These are phyloP conservation scores for Escovopsis weberi DNA, from an alignment of 2,329 filamentous ascomycete genomes.

Conservation along the genomic window DNA sequence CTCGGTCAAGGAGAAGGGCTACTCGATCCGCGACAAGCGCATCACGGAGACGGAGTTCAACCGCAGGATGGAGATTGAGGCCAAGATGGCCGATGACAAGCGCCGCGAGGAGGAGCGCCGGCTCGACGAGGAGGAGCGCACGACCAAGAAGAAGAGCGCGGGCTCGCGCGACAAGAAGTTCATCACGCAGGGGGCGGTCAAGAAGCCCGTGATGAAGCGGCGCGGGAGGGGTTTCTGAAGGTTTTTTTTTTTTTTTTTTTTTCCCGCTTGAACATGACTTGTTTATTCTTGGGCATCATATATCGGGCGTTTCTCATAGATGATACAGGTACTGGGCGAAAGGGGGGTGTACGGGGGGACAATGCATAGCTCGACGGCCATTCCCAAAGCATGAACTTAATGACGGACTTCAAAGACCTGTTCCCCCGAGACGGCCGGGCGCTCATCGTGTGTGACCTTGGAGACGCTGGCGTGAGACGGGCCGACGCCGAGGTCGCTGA, in stretches of 20 bases:
- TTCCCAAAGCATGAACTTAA: constrained; percentile 7
- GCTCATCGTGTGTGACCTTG: constrained; percentile 54
- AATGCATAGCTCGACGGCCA: too few species aligned
- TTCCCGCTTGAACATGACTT: background rate
- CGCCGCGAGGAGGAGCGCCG: constrained; percentile 45
- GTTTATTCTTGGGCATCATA: too few species aligned
- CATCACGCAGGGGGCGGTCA: constrained; percentile 46
- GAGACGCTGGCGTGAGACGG: constrained; percentile 59
- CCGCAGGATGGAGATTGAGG: constrained; percentile 80
- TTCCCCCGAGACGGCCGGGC: constrained; percentile 53
- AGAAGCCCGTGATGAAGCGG: constrained; percentile 43
- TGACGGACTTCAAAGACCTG: constrained; percentile 44
- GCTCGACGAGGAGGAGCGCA: constrained; percentile 33
- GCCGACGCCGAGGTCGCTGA: constrained; percentile 62
- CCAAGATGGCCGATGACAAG: constrained; percentile 81
- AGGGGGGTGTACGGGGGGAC: too few species aligned
- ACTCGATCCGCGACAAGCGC: constrained; percentile 71
- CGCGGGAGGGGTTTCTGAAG: constrained; percentile 37
- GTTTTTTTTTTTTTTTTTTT: too few species aligned
- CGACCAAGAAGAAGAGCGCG: constrained; percentile 20
- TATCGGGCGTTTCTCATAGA: too few species aligned
- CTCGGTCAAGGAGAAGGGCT: constrained; percentile 93
- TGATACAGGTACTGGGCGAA: too few species aligned
- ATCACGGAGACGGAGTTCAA: constrained; percentile 89
- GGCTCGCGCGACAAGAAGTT: constrained; percentile 35